phyloP scores from a whole-genome alignment of 345 rosid species.

The Noccaea bulbosa region DNA sequence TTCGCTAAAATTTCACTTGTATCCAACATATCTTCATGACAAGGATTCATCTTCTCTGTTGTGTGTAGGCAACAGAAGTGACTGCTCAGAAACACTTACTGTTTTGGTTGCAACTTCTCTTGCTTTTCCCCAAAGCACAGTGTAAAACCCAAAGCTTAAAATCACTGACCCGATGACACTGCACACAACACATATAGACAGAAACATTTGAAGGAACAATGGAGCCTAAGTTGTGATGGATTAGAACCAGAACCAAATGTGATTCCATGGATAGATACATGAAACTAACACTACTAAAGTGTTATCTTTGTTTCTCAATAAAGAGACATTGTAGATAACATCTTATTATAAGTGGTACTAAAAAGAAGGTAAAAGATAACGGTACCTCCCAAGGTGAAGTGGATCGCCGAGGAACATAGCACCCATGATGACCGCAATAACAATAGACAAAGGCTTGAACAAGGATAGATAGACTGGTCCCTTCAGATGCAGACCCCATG shows the following conservation, averaged over 20 bases:
- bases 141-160: conserved; percentile 40
- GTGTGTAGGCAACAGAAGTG: conserved; percentile 6
- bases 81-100: conserved; percentile 25
- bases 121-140: conserved; percentile 50
- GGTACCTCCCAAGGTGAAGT: conserved; percentile 47
- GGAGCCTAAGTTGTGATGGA: too few species aligned
- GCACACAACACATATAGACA: conserved; percentile 15
- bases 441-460: conserved; percentile 52
- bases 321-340: not conserved
- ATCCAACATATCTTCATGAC: conserved; percentile 5
- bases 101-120: conserved; percentile 36
- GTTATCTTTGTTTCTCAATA: not conserved
- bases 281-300: not conserved
- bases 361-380: not conserved
- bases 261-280: not conserved
- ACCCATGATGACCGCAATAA: conserved; percentile 44
- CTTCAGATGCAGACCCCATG: conserved; percentile 49
- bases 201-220: too few species aligned
- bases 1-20: not conserved
- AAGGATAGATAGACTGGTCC: conserved; percentile 51
- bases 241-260: too few species aligned
- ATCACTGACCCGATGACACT: conserved; percentile 40
- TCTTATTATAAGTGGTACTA: not conserved
- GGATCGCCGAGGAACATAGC: conserved; percentile 46
- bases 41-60: conserved; percentile 18